Percentiles rank a stretch among this genome's conserved stretches.
These are phyloP conservation scores for Dryadomyces sulphureus DNA, from an alignment of 2,329 filamentous ascomycete genomes.

Conservation along the genomic window DNA sequence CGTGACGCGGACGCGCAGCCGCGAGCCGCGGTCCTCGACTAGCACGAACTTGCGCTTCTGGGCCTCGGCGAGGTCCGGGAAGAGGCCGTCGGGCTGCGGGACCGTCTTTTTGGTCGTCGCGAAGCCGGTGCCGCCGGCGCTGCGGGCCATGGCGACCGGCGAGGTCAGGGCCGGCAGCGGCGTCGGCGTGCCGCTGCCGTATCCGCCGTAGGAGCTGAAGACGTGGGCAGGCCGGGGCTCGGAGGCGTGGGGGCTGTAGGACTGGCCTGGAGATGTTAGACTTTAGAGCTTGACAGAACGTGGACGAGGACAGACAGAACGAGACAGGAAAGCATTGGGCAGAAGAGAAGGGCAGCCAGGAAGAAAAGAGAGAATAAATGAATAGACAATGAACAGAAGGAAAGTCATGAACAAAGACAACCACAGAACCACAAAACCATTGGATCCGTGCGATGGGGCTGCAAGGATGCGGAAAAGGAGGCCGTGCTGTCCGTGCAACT, in stretches of 20 bases:
- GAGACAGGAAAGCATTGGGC: no score
- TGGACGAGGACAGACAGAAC: no score
- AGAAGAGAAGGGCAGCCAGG: no score
- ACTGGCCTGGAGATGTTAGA: no score
- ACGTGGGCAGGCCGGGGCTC: constrained; percentile 62
- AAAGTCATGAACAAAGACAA: no score
- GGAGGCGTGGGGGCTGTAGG: no score
- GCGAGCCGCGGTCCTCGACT: constrained; percentile 75
- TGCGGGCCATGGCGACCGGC: constrained; percentile 52
- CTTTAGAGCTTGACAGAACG: no score
- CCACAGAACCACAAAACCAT: no score
- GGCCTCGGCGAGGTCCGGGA: constrained; percentile 74
- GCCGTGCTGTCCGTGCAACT: neutral
- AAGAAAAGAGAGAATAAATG: no score
- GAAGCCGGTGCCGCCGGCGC: constrained; percentile 22
- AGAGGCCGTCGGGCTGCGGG: constrained; percentile 54
- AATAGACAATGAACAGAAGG: no score
- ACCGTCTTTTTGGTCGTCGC: constrained; percentile 28
- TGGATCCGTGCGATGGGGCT: neutral
- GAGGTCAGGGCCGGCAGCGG: constrained; percentile 29
- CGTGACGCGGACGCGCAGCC: constrained; percentile 77
- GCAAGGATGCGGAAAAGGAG: neutral
- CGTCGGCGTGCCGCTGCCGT: constrained; percentile 38
- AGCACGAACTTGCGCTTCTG: constrained; percentile 96
- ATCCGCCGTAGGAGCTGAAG: constrained; percentile 54